These are phyloP conservation scores for Singerocomus rubriflavus DNA, from an alignment of 1,284 basidiomycete species.

Conservation along the genomic window DNA sequence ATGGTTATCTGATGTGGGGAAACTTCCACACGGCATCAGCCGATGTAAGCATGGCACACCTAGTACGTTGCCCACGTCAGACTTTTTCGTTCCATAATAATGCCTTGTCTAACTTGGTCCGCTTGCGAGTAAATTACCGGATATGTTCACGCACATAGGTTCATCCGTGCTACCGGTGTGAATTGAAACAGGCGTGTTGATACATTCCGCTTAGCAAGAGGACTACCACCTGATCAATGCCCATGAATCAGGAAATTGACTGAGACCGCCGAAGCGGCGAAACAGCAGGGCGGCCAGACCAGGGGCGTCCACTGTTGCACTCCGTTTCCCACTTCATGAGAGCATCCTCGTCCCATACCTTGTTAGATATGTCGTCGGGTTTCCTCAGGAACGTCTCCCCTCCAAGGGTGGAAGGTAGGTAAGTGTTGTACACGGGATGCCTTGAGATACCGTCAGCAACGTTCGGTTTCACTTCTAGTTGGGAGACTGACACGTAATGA, in stretches of 20 bases:
- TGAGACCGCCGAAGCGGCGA: background rate
- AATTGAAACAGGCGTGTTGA: background rate
- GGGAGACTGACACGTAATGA: slow-evolving; percentile 55
- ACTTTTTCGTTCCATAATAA: too few relatives aligned
- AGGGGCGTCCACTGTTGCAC: slow-evolving; percentile 58
- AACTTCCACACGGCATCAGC: too few relatives aligned
- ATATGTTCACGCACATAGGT: too few relatives aligned
- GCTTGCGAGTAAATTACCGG: too few relatives aligned
- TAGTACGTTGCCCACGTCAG: too few relatives aligned
- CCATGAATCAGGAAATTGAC: slow-evolving; percentile 1
- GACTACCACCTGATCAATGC: background rate
- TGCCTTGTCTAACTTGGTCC: too few relatives aligned
- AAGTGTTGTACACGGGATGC: slow-evolving; percentile 73
- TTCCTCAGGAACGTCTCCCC: slow-evolving; percentile 50
- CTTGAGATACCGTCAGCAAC: slow-evolving; percentile 32
- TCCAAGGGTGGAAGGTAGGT: slow-evolving; percentile 47
- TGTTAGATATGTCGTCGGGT: slow-evolving; percentile 51
- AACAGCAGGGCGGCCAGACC: slow-evolving; percentile 51
- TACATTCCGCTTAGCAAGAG: background rate
- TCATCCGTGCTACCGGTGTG: too few relatives aligned
- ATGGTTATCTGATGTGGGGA: too few relatives aligned
- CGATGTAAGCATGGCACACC: too few relatives aligned
- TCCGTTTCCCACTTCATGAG: slow-evolving; percentile 70
- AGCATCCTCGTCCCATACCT: slow-evolving; percentile 72
- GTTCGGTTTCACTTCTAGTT: background rate